Conservation (phyloP, 2,329 filamentous ascomycete genomes). For the Magnaporthiopsis rhizophila region DNA sequence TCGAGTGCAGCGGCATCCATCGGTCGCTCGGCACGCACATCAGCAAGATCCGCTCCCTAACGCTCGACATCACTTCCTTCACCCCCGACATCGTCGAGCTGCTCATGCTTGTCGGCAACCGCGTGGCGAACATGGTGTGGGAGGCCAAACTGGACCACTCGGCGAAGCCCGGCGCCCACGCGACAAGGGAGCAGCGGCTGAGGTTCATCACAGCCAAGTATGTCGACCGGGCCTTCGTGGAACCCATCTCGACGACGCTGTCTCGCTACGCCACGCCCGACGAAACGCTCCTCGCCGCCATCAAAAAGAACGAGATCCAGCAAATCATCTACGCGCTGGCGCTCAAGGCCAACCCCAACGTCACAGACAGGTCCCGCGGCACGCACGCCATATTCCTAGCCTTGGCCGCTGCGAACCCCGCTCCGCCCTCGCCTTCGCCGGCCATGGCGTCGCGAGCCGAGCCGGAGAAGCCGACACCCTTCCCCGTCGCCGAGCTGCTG, state of each 20-base stretch:
- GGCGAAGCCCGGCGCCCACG: conserved; percentile 66
- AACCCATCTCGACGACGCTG: conserved; percentile 65
- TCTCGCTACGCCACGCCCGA: conserved; percentile 73
- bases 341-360: conserved; percentile 78
- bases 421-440: conserved; percentile 53
- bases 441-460: conserved; percentile 30
- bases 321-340: conserved; percentile 87
- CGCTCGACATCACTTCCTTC: conserved; percentile 91
- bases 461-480: conserved; percentile 52
- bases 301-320: conserved; percentile 94
- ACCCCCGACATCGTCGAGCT: conserved; percentile 96
- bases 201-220: conserved; percentile 95
- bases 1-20: conserved; percentile 96
- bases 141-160: conserved; percentile 73
- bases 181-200: conserved; percentile 83
- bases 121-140: conserved; percentile 94
- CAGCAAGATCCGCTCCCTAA: conserved; percentile 91
- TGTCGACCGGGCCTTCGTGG: conserved; percentile 72
- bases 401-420: conserved; percentile 85
- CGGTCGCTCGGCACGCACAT: conserved; percentile 94
- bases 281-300: conserved; percentile 81
- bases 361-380: conserved; percentile 73
- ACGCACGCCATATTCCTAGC: conserved; percentile 89
- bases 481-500: conserved; percentile 83
- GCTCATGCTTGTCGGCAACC: conserved; percentile 82